phyloP scores from a whole-genome alignment of 305 asterid species.

The Rubia peregrina region DNA sequence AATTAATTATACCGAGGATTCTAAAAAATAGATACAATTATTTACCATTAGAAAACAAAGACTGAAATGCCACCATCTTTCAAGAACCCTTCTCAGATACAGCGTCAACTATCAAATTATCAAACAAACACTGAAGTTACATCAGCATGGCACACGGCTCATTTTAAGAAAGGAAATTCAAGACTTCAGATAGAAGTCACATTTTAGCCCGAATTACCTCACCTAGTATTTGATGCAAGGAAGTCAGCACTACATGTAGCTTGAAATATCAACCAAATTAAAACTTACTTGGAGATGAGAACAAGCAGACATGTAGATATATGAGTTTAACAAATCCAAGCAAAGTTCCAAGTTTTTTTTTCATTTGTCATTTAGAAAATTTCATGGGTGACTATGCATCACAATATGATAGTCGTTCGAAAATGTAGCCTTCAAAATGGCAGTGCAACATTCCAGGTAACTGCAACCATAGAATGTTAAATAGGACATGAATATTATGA shows the following conservation, averaged over 20 bases:
- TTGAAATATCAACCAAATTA: not conserved
- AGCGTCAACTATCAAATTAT: not conserved
- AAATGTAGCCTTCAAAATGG: not conserved
- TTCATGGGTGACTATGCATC: not conserved
- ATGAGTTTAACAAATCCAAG: not conserved
- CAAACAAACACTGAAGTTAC: not conserved
- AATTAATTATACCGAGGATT: constrained; percentile 4
- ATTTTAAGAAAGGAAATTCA: not conserved
- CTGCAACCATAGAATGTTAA: not conserved
- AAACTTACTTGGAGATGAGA: not conserved
- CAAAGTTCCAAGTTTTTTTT: not conserved
- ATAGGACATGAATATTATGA: not conserved
- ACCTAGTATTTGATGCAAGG: not conserved
- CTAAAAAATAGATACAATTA: not conserved
- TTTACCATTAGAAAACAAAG: not conserved
- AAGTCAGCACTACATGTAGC: not conserved
- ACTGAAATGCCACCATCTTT: not conserved
- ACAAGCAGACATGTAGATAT: not conserved
- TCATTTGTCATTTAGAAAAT: not conserved
- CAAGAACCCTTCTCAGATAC: not conserved
- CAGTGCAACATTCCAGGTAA: not conserved
- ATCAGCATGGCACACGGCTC: not conserved
- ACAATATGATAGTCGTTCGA: not conserved
- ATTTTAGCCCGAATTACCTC: not conserved
- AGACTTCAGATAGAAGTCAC: not conserved